A percentile compares a stretch with the other conserved stretches of the same genome.
Evolutionary conservation across 345 rosid genomes (phyloP).

Genomic region (Lepidium aucheri): DNA sequence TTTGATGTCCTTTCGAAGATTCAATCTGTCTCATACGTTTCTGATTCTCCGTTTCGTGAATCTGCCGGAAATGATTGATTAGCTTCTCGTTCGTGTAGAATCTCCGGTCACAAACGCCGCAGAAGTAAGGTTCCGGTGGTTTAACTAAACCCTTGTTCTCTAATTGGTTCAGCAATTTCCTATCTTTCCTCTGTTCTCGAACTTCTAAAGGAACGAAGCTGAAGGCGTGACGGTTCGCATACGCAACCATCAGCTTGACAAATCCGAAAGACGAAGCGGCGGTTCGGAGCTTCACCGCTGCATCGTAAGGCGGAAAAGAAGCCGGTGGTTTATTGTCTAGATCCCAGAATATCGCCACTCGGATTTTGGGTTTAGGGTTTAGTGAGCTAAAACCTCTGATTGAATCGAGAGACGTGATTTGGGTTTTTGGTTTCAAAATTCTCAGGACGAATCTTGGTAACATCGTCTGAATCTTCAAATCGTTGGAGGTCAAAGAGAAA

Average conservation of each 20-base stretch:
- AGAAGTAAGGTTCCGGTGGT: conserved; percentile 48
- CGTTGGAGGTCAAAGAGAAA: neutral
- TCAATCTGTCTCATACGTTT: conserved; percentile 81
- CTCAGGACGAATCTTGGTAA: neutral
- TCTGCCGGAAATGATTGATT: conserved; percentile 66
- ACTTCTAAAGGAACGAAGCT: conserved; percentile 50
- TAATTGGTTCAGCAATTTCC: conserved; percentile 45
- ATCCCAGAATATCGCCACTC: conserved; percentile 82
- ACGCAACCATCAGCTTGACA: conserved; percentile 57
- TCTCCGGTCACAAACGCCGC: conserved; percentile 72
- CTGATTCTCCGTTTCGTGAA: conserved; percentile 67
- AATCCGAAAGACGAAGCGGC: conserved; percentile 57
- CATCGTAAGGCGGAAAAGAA: conserved; percentile 57
- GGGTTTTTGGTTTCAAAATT: neutral
- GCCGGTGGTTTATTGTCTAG: conserved; percentile 76
- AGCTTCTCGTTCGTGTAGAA: conserved; percentile 65
- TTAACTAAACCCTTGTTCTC: conserved; percentile 57
- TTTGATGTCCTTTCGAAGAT: conserved; percentile 66
- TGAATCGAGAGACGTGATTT: conserved; percentile 14
- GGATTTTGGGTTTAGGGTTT: conserved; percentile 25
- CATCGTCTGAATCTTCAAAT: conserved; percentile 3
- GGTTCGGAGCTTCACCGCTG: conserved; percentile 58
- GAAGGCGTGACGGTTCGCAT: conserved; percentile 62
- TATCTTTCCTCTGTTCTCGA: conserved; percentile 50
- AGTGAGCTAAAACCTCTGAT: conserved; percentile 20